These are phyloP conservation scores for Abelmoschus esculentus DNA, from an alignment of 345 rosid genomes.

Conservation along the genomic window DNA sequence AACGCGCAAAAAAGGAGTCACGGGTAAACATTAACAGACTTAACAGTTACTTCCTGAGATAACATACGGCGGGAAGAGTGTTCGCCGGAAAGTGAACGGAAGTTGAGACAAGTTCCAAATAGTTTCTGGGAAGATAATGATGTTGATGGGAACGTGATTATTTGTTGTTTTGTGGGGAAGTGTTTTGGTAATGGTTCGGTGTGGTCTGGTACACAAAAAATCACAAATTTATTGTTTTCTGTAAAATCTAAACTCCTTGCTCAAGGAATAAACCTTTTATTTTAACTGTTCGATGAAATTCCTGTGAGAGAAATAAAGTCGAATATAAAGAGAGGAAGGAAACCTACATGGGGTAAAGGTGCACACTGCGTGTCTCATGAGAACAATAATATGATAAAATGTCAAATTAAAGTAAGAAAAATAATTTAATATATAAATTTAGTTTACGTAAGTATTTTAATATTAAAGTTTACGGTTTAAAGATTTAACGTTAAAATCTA, in stretches of 20 bases:
- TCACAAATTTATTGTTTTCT: background rate
- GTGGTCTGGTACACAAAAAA: slow-evolving; percentile 20
- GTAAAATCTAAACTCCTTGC: background rate
- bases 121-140: slow-evolving; percentile 8
- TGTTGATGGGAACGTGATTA: slow-evolving; percentile 28
- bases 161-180: slow-evolving; percentile 15
- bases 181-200: slow-evolving; percentile 25
- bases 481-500: too few species aligned
- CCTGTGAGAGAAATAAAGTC: background rate
- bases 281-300: background rate
- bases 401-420: background rate
- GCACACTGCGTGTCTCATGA: slow-evolving; percentile 24
- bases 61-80: background rate
- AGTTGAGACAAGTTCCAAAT: slow-evolving; percentile 9
- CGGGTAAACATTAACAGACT: background rate
- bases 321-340: background rate
- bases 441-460: too few species aligned
- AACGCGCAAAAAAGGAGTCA: slow-evolving; percentile 4
- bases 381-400: background rate
- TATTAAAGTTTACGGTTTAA: too few species aligned
- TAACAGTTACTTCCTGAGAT: slow-evolving; percentile 14
- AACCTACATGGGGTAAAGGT: slow-evolving; percentile 17
- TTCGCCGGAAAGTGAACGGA: slow-evolving; percentile 17
- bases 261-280: background rate
- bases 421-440: too few species aligned